A percentile compares a stretch with the other conserved stretches of the same genome.
Conservation (phyloP, 1,284 basidiomycete genomes). For the Austroboletus niveus region DNA sequence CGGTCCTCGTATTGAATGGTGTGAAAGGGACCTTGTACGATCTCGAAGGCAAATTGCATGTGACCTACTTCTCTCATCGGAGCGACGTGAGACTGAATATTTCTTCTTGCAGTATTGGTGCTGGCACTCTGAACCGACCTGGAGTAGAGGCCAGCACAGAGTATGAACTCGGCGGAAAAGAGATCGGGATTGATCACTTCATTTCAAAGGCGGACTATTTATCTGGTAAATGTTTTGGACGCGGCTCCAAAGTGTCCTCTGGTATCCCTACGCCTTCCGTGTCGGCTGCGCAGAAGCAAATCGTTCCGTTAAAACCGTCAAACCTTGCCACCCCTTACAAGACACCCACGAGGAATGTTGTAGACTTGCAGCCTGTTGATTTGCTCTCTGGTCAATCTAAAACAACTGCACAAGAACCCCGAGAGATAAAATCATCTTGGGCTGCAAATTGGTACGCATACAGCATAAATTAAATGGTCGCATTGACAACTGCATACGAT, state of each 20-base stretch:
- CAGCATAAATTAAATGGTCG: background rate
- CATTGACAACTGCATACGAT: conserved; percentile 3
- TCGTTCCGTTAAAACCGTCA: conserved; percentile 42
- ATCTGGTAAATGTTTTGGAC: conserved; percentile 62
- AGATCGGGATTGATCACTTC: conserved; percentile 63
- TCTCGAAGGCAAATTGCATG: conserved; percentile 60
- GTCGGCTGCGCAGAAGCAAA: conserved; percentile 39
- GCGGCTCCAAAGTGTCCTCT: conserved; percentile 26
- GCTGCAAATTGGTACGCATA: conserved; percentile 61
- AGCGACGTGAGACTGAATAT: conserved; percentile 5
- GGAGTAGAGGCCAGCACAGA: conserved; percentile 49
- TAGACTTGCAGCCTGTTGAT: conserved; percentile 45
- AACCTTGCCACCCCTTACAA: conserved; percentile 31
- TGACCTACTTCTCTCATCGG: conserved; percentile 1
- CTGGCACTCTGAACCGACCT: conserved; percentile 39
- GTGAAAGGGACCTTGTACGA: conserved; percentile 56
- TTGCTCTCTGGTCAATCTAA: conserved; percentile 26
- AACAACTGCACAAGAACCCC: conserved; percentile 5
- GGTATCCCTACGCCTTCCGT: conserved; percentile 11
- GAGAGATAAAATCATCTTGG: conserved; percentile 48
- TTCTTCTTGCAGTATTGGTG: conserved; percentile 35
- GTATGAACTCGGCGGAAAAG: conserved; percentile 63
- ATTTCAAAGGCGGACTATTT: conserved; percentile 59
- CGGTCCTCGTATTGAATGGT: conserved; percentile 55
- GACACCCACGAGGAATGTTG: conserved; percentile 26